Percentiles rank a stretch among this genome's conserved stretches.
These are phyloP conservation scores for Rhynchosporium agropyri DNA, from an alignment of 2,329 filamentous ascomycete species.

Conservation along the genomic window DNA sequence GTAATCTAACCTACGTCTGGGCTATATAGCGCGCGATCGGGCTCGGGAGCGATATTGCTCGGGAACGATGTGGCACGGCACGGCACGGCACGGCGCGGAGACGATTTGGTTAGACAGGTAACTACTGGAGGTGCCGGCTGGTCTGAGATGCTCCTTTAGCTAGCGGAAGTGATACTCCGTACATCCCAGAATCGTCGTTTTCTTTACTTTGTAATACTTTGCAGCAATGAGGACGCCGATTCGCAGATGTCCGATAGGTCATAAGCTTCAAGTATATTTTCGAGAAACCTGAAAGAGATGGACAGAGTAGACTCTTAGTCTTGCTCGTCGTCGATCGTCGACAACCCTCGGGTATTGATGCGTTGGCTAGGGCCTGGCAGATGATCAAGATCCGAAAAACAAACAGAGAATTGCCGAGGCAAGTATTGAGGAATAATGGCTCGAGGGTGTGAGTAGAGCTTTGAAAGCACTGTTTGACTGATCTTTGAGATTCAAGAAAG, in stretches of 20 bases:
- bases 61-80: not conserved
- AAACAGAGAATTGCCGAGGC: not conserved
- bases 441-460: not conserved
- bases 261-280: not conserved
- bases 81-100: constrained; percentile 19
- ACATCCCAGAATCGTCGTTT: not conserved
- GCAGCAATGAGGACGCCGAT: no score
- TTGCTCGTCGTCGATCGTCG: not conserved
- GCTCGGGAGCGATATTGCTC: not conserved
- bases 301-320: not conserved
- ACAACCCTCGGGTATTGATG: constrained; percentile 10
- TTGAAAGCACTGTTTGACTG: not conserved
- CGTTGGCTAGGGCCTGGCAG: constrained; percentile 7
- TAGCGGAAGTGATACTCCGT: not conserved
- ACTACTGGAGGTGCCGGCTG: not conserved
- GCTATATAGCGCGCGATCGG: constrained; percentile 10
- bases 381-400: constrained; percentile 8
- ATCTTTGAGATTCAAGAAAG: not conserved
- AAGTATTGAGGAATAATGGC: not conserved
- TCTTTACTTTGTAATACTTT: no score
- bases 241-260: no score
- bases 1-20: not conserved
- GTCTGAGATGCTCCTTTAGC: not conserved
- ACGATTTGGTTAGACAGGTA: not conserved
- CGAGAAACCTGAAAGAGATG: not conserved